Percentiles rank a stretch among this genome's conserved stretches.
Evolutionary conservation across 805 yeast species (phyloP).

Genomic region (Metschnikowia peoriensis): DNA sequence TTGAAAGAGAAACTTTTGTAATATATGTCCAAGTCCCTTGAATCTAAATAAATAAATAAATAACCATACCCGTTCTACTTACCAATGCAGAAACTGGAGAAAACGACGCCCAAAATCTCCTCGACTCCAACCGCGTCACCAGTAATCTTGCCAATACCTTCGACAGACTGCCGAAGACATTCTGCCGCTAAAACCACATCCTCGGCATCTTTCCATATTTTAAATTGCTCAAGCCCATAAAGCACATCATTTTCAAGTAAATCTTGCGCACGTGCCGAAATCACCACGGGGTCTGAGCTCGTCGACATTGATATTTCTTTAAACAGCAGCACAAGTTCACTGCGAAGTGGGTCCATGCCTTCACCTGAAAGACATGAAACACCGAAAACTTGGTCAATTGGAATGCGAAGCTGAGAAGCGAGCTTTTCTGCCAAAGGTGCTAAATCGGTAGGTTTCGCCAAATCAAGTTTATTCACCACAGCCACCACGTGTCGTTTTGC

Average conservation of each 20-base stretch:
- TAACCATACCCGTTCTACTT: slow-evolving; percentile 43
- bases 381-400: slow-evolving; percentile 17
- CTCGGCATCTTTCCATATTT: slow-evolving; percentile 44
- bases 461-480: slow-evolving; percentile 61
- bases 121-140: slow-evolving; percentile 88
- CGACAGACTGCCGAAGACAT: slow-evolving; percentile 66
- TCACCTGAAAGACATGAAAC: slow-evolving; percentile 60
- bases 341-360: slow-evolving; percentile 54
- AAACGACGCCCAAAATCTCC: slow-evolving; percentile 87
- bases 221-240: slow-evolving; percentile 68
- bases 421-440: slow-evolving; percentile 4
- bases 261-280: slow-evolving; percentile 76
- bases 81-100: slow-evolving; percentile 91
- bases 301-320: slow-evolving; percentile 48
- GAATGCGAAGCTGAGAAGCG: slow-evolving; percentile 15
- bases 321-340: slow-evolving; percentile 45
- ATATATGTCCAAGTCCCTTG: no score
- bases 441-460: slow-evolving; percentile 27
- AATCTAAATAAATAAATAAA: neutral
- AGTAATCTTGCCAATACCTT: slow-evolving; percentile 89
- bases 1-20: neutral
- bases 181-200: slow-evolving; percentile 84
- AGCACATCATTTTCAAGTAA: slow-evolving; percentile 73
- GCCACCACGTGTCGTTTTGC: slow-evolving; percentile 37
- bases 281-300: slow-evolving; percentile 60